These are phyloP conservation scores for Emericellopsis cladophorae DNA, from an alignment of 2,329 filamentous ascomycete genomes.

Conservation along the genomic window DNA sequence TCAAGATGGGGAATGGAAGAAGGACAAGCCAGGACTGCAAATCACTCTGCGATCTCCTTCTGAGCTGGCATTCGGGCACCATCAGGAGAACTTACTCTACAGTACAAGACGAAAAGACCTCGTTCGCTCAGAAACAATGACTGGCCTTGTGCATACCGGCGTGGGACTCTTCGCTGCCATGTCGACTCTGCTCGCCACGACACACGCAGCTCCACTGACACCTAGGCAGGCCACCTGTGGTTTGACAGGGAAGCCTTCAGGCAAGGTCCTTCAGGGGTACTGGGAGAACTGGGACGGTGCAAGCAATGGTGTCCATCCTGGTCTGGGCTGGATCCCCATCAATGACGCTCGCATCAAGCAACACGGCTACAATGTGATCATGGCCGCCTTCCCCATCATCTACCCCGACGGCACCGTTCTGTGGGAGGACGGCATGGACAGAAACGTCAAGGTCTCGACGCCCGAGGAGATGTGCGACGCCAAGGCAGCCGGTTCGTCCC, in stretches of 20 bases:
- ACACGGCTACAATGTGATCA: conserved; percentile 21
- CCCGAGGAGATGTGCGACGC: conserved; percentile 19
- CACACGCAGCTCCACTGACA: background rate
- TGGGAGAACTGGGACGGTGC: conserved; percentile 24
- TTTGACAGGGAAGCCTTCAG: conserved; percentile 17
- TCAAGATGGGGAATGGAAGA: background rate
- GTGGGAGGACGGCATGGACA: conserved; percentile 20
- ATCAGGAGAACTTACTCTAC: no score
- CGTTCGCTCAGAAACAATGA: background rate
- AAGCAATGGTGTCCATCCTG: conserved; percentile 17
- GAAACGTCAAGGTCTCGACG: conserved; percentile 13
- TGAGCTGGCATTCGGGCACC: no score
- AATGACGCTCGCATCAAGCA: conserved; percentile 12
- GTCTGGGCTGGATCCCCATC: conserved; percentile 19
- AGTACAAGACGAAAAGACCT: background rate
- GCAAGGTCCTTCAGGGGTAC: conserved; percentile 20
- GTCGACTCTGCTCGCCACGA: background rate
- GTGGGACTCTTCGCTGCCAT: background rate
- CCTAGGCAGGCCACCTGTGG: conserved; percentile 11
- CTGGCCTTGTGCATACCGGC: background rate
- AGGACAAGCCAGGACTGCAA: background rate
- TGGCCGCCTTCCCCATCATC: conserved; percentile 20
- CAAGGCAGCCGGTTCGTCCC: conserved; percentile 18
- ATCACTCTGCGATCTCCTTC: no score
- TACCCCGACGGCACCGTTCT: conserved; percentile 17